Conservation (phyloP, 2,329 filamentous ascomycete genomes). For the Aureobasidium zeae region DNA sequence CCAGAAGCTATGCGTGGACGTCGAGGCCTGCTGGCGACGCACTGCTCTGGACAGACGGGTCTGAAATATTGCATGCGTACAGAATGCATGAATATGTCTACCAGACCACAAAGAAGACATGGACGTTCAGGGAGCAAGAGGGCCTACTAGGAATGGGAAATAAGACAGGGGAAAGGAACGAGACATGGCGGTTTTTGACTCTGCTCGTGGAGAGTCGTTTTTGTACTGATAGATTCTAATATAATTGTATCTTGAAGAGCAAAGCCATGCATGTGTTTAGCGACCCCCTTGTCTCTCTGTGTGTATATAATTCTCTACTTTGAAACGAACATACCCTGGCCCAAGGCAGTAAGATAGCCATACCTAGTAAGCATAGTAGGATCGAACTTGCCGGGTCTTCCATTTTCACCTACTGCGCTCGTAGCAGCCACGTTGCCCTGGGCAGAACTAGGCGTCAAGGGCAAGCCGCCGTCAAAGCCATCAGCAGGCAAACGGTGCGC, state of each 20-base stretch:
- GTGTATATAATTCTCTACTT: background rate
- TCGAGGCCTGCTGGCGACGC: constrained; percentile 41
- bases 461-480: constrained; percentile 7
- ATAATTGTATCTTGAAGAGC: too few relatives aligned
- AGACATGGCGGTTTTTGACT: background rate
- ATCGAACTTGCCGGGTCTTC: constrained; percentile 24
- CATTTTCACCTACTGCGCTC: constrained; percentile 14
- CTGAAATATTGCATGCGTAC: background rate
- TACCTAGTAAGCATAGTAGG: constrained; percentile 32
- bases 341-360: constrained; percentile 31
- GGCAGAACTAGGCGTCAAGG: constrained; percentile 8
- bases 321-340: constrained; percentile 28
- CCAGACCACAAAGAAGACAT: background rate
- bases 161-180: too few relatives aligned
- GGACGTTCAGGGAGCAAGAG: background rate
- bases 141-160: too few relatives aligned
- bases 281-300: too few relatives aligned
- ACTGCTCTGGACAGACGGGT: constrained; percentile 35
- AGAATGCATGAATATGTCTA: background rate
- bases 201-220: too few relatives aligned
- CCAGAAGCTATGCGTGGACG: constrained; percentile 42
- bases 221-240: constrained; percentile 15
- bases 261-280: too few relatives aligned
- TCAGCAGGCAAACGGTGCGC: constrained; percentile 39
- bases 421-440: constrained; percentile 19